Base-by-base conservation (phyloP, 768 basidiomycete genomes). In the Termitomyces eurrhizus region DNA sequence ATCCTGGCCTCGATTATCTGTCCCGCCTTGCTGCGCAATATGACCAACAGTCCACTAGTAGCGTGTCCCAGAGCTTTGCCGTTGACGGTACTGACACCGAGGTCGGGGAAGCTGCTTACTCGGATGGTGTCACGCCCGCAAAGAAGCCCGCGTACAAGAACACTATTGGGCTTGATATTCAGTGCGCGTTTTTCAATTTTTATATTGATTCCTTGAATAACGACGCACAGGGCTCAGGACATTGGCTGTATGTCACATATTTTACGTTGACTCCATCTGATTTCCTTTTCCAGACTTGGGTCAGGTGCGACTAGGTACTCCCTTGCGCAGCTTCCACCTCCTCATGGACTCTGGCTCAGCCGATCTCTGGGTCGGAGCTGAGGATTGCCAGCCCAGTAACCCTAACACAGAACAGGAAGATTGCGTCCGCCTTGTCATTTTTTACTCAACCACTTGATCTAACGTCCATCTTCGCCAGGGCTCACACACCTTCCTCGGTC, bases 291-390 rank as follows among this genome's bases (percentile, higher is more conserved):
- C 48, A 75, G 75, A 79, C 57, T 62, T 76, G n/a, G 68, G 63
- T 13, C 66, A 56, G 6, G 52, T 78, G 4, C 36, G 64, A 52
- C 69, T 78, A 14, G 78, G 87, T 26, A 86, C 84, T 3, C 84
- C 83, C 26, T 72, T 77, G 9, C 73, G 65, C 35, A 52, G 71
- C 52, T 88, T 86, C 63, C 67, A 68, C 7, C 65, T 88, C 44
- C 68, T 88, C 21, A 78, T 88, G 75, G 86, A 88, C 68, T 80
- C 82, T 2, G 86, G 87, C 26, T 85, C 83, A 5, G 80, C 84
- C 0, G 86, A 88, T 68, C 75, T 84, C 56, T 87, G 85, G 84
- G 82, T 84, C 33, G 76, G 74, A 3, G 73, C 77, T 18, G 81
- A 83, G 61, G 69, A 68, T 21, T 86, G 84, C 60, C 70, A 69